These are phyloP conservation scores for Solanum bukasovii DNA, from an alignment of 257 asterid species.

Conservation along the genomic window DNA sequence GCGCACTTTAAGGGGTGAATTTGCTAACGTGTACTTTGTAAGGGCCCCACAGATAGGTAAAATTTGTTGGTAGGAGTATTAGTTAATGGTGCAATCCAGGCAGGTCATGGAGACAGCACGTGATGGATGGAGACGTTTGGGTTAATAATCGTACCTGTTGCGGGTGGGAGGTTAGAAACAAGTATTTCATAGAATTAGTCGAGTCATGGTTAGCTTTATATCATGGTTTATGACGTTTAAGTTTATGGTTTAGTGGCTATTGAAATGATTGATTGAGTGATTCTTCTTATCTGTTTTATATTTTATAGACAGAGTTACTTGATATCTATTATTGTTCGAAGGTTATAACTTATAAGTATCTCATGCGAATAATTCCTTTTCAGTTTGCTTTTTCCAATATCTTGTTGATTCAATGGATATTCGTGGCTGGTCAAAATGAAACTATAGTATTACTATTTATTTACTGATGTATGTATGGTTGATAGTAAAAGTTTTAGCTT, in stretches of 20 bases:
- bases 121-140: conserved; percentile 15
- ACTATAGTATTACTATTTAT: too few relatives aligned
- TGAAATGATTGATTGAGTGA: too few relatives aligned
- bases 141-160: not conserved
- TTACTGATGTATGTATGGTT: not conserved
- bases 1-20: conserved; percentile 10
- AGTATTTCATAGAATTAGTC: not conserved
- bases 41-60: not conserved
- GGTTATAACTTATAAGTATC: not conserved
- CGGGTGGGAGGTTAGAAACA: not conserved
- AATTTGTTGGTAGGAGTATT: not conserved
- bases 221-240: too few relatives aligned
- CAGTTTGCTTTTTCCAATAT: not conserved
- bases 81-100: conserved; percentile 12
- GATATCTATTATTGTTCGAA: too few relatives aligned
- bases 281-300: too few relatives aligned
- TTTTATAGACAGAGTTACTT: too few relatives aligned
- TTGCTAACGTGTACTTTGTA: conserved; percentile 21
- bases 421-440: not conserved
- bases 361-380: too few relatives aligned
- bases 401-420: not conserved
- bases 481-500: not conserved
- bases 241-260: not conserved
- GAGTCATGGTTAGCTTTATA: too few relatives aligned
- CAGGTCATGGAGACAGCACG: conserved; percentile 23